Conservation (phyloP, 176 grass and related monocot species). For the Oryza glaberrima region DNA sequence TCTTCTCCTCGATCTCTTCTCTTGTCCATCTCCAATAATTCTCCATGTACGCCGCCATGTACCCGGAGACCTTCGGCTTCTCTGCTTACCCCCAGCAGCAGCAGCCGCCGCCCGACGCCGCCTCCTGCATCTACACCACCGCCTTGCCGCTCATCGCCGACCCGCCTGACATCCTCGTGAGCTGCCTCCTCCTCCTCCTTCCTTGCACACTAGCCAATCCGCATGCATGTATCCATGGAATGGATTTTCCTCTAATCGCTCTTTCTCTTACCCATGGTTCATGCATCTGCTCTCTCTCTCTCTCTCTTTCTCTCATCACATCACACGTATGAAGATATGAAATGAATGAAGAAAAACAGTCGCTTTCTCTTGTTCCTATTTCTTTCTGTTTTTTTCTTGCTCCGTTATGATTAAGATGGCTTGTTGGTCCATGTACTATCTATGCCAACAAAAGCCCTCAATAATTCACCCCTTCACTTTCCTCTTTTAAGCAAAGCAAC, state of each 20-base stretch:
- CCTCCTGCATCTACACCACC: constrained; percentile 12
- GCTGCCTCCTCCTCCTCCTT: background rate
- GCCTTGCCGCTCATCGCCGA: constrained; percentile 11
- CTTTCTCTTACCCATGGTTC: too few relatives aligned
- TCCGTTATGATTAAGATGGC: constrained; percentile 13
- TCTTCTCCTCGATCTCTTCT: too few relatives aligned
- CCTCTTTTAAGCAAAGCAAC: background rate
- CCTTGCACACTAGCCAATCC: background rate
- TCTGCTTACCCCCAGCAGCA: constrained; percentile 34
- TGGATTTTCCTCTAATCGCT: too few relatives aligned
- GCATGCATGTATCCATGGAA: too few relatives aligned
- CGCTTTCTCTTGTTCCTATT: constrained; percentile 21
- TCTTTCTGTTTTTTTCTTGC: background rate
- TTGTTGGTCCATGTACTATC: constrained; percentile 14
- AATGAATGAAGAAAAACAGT: background rate
- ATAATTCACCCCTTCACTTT: background rate
- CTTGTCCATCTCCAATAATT: background rate
- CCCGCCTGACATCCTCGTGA: constrained; percentile 47
- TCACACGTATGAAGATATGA: too few relatives aligned
- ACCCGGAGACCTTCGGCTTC: constrained; percentile 54
- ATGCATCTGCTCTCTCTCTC: background rate
- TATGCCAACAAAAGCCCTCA: background rate
- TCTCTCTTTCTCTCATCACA: too few relatives aligned
- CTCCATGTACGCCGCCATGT: constrained; percentile 38
- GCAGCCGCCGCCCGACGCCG: constrained; percentile 25